phyloP scores from a whole-genome alignment of 1,139 yeast species.

The Hyphopichia buzzinii region DNA sequence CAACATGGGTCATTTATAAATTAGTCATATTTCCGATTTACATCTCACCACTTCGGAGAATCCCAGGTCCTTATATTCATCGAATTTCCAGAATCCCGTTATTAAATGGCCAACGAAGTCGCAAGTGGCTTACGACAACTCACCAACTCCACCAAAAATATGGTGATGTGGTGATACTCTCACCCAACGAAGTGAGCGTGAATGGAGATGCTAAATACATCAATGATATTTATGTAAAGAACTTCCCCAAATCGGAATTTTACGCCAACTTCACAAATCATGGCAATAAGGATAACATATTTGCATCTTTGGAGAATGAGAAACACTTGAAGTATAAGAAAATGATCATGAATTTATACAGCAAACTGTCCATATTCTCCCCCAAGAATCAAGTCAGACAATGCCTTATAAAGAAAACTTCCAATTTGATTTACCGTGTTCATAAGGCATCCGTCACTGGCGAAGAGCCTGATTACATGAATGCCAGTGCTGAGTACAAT shows the following conservation, averaged over 20 bases:
- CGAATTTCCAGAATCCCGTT: constrained; percentile 46
- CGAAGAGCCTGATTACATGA: constrained; percentile 30
- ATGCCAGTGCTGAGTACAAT: constrained; percentile 30
- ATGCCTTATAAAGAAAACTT: constrained; percentile 23
- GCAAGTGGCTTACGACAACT: constrained; percentile 50
- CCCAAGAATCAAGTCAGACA: constrained; percentile 27
- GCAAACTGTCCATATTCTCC: constrained; percentile 42
- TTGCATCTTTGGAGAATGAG: constrained; percentile 50
- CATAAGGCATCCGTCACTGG: constrained; percentile 32
- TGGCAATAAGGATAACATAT: constrained; percentile 52
- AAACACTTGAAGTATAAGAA: constrained; percentile 51
- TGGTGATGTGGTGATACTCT: constrained; percentile 59
- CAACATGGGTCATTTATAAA: constrained; percentile 19
- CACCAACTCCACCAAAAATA: constrained; percentile 52
- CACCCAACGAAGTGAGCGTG: constrained; percentile 63
- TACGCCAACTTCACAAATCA: constrained; percentile 64
- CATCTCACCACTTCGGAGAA: constrained; percentile 46
- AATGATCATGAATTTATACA: constrained; percentile 46
- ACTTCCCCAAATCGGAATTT: constrained; percentile 59
- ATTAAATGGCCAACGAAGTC: constrained; percentile 52
- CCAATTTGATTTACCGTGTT: constrained; percentile 26
- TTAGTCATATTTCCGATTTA: constrained; percentile 44
- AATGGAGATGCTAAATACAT: constrained; percentile 49
- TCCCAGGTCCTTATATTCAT: constrained; percentile 64
- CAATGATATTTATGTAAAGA: constrained; percentile 55